Conservation (phyloP, 306 rosid genomes). For the Acacia crassicarpa region DNA sequence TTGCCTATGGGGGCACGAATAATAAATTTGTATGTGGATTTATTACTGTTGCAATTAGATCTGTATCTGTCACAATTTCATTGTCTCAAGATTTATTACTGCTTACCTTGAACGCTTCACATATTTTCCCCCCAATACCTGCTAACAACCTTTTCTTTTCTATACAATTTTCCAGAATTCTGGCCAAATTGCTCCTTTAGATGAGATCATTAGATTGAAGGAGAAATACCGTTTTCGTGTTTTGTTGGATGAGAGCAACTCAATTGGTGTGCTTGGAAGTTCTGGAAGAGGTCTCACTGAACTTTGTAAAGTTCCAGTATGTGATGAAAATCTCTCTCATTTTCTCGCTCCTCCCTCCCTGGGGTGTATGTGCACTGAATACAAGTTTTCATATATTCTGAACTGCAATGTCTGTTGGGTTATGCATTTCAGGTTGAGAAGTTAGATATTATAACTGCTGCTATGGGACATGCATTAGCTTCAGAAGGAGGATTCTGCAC, state of each 20-base stretch:
- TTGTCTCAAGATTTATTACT: background rate
- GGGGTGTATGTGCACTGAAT: slow-evolving; percentile 4
- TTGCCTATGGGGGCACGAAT: background rate
- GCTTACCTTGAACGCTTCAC: slow-evolving; percentile 17
- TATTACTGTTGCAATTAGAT: slow-evolving; percentile 17
- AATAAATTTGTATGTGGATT: background rate
- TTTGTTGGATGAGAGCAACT: slow-evolving; percentile 96
- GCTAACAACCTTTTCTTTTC: slow-evolving; percentile 4
- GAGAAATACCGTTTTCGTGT: slow-evolving; percentile 85
- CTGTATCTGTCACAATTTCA: background rate
- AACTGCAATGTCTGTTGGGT: slow-evolving; percentile 26
- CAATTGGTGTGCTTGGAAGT: slow-evolving; percentile 91
- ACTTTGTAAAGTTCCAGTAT: slow-evolving; percentile 74
- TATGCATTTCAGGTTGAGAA: slow-evolving; percentile 68
- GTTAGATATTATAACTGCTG: slow-evolving; percentile 91
- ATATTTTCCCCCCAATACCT: background rate
- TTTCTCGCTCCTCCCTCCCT: background rate
- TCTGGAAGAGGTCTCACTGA: slow-evolving; percentile 96
- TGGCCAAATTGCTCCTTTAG: slow-evolving; percentile 92
- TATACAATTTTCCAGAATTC: slow-evolving; percentile 67
- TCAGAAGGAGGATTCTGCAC: slow-evolving; percentile 99
- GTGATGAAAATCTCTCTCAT: slow-evolving; percentile 36
- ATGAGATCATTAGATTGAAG: slow-evolving; percentile 87
- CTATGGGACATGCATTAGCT: slow-evolving; percentile 98
- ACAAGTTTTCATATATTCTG: slow-evolving; percentile 21